Conservation (phyloP, 2,329 filamentous ascomycete species). For the Colletotrichum sp. region DNA sequence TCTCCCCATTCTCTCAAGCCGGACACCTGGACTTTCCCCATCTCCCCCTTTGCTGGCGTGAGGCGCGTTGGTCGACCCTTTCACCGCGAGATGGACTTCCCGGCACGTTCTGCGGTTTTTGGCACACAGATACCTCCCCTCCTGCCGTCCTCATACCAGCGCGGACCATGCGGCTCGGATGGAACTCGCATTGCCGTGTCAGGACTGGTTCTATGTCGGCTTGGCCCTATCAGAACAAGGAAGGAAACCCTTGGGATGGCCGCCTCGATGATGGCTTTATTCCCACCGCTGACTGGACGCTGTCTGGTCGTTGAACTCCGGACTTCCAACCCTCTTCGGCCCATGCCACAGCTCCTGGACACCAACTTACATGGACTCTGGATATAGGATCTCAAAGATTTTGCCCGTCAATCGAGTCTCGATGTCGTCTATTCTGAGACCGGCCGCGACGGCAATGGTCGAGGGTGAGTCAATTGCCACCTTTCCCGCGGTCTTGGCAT, state of each 20-base stretch:
- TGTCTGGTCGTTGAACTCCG: neutral
- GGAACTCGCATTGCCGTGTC: constrained; percentile 17
- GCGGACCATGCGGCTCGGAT: constrained; percentile 1
- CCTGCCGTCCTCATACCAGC: neutral
- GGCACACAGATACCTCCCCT: neutral
- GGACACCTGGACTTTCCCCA: constrained; percentile 42
- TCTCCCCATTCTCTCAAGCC: constrained; percentile 63
- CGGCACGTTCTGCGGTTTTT: neutral
- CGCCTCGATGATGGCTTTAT: neutral
- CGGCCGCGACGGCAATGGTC: constrained; percentile 86
- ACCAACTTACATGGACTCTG: constrained; percentile 79
- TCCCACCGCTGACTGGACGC: neutral
- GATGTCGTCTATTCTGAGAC: constrained; percentile 99
- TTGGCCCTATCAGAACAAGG: neutral
- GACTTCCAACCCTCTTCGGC: constrained; percentile 14
- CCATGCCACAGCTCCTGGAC: constrained; percentile 28
- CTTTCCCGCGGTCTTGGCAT: neutral
- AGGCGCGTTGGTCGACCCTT: neutral
- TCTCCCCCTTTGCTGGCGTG: constrained; percentile 23
- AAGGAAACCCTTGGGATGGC: constrained; percentile 20
- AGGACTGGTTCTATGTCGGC: constrained; percentile 19
- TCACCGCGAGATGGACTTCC: neutral
- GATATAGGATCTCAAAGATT: constrained; percentile 99
- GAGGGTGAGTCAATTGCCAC: constrained; percentile 70
- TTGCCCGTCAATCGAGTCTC: constrained; percentile 93